Base-by-base conservation (phyloP, 495 filamentous ascomycete genomes). In the Penicillium ochrochloron region DNA sequence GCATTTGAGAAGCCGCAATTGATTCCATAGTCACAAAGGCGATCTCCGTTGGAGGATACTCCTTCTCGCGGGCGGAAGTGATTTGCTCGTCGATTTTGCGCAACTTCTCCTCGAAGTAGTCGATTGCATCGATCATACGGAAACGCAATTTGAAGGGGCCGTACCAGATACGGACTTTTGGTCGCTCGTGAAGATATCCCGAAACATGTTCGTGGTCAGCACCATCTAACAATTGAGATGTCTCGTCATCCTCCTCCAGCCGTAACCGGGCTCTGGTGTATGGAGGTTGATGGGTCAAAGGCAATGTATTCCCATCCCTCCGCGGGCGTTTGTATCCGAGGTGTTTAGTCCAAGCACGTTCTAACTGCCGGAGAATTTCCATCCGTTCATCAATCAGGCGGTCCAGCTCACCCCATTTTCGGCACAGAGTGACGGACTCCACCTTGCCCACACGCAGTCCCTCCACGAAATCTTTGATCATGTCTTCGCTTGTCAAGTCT, bases 21-120 rank as follows among this genome's bases (percentile, higher is more conserved):
- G 93, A 96, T 75, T 97, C 89, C 91, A 99, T 93, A 1, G 96
- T 97, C 35, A 99, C 92, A 74, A 98, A 98, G 8, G 96, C 96
- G 37, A 96, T 80, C 46, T 93, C 88, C 0, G 87, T 93, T 2
- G 96, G 83, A 10, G 82, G 77, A 70, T 91, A 97, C 17, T 90
- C 87, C 72, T 94, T 94, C 66, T 85, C 85, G 29, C 96, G 85
- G 0, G 90, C 87, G 17, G 66, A 74, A 23, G 74, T 73, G 46
- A 99, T 94, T 68, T 89, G 82, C 46, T 94, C 92, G 62, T 98
- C 94, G 7, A 95, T 72, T 33, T 83, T 85, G 17, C 89, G 88
- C n/a, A 98, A 82, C 68, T 89, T 90, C 70, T 96, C 92, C 66
- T 94, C 90, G 71, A 90, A 97, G 73, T 97, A 93, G 74, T 97